phyloP scores from a whole-genome alignment of 306 rosid genomes.

The Nissolia schottii region DNA sequence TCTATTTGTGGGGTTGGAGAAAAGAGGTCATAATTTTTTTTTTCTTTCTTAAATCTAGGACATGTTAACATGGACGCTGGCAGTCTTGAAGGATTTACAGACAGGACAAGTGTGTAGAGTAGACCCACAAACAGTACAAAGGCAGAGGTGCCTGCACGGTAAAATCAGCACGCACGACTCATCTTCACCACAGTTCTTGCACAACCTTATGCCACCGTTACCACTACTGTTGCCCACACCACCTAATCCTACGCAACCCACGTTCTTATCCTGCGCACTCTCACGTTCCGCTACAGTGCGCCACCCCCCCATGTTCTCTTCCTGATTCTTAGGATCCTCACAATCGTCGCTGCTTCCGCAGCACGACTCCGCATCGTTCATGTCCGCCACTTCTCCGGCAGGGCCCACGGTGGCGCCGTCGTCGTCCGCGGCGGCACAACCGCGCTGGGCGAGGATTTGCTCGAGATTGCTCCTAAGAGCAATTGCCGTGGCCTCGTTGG shows the following conservation, averaged over 20 bases:
- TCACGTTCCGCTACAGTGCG: conserved; percentile 13
- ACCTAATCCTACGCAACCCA: not conserved
- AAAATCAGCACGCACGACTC: conserved; percentile 82
- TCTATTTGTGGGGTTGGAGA: not conserved
- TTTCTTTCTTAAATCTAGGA: conserved; percentile 15
- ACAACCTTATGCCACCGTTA: conserved; percentile 27
- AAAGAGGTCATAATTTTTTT: not conserved
- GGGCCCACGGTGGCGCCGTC: not conserved
- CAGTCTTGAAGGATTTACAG: conserved; percentile 78
- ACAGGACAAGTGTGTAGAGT: conserved; percentile 71
- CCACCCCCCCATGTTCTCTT: conserved; percentile 16
- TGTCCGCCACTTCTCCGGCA: not conserved
- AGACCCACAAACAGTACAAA: conserved; percentile 78
- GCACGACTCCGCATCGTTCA: conserved; percentile 61
- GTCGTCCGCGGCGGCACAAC: not conserved
- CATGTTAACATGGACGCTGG: conserved; percentile 76
- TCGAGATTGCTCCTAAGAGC: conserved; percentile 59
- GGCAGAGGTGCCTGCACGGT: conserved; percentile 90
- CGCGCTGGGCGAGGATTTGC: conserved; percentile 48
- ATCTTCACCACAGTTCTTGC: conserved; percentile 71
- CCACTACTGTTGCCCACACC: not conserved
- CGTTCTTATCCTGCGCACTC: conserved; percentile 13
- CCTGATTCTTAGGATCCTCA: not conserved
- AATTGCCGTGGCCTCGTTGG: conserved; percentile 82
- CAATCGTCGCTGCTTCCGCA: conserved; percentile 52